Base-by-base conservation (phyloP, 768 basidiomycete species). In the Rossbeevera mucosa region DNA sequence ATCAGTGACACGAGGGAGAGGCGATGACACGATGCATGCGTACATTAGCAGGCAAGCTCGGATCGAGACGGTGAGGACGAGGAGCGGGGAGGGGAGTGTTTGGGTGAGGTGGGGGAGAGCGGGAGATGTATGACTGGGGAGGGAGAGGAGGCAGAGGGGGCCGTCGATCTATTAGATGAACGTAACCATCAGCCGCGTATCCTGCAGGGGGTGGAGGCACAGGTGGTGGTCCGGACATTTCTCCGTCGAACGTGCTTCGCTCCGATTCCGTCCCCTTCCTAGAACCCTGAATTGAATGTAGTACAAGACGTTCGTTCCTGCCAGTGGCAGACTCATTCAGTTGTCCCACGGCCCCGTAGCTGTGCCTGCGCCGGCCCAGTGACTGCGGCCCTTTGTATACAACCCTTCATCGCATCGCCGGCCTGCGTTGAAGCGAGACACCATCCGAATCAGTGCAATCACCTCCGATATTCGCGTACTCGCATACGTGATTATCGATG, bases 1-100 rank as follows among this genome's bases (percentile, higher is more conserved):
- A 56, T 62, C 51, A 51, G 54, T 50, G 29, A 51, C 45, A 36
- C 25, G 51, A 43, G 47, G 44, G 43, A 50, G 44, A 46, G 50
- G 53, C 11, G 16, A 5, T 48, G 54, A 55, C 55, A 55, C 16
- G 22, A 47, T 38, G 54, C 59, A 50, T 48, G 58, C 79, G 64
- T 63, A 85, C 86, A 61, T 85, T 83, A 28, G 78, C 75, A 18
- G 85, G 82, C 1, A 87, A 64, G 55, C 73, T 74, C 9, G 81
- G 81, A 58, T 84, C 80, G 12, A 84, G 51, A 33, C 80, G 77
- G 58, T 85, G 81, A 0, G 87, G 85, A 11, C 82, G 74, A 5
- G 87, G 87, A 0, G 87, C 87, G 2, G 77, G 88, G 67, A 4
- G 85, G 75, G 54, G 80, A 61, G 57, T 76, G 75, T 80, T 56